Conservation (phyloP, 108 stramenopile species). For the Skeletonema tropicum region DNA sequence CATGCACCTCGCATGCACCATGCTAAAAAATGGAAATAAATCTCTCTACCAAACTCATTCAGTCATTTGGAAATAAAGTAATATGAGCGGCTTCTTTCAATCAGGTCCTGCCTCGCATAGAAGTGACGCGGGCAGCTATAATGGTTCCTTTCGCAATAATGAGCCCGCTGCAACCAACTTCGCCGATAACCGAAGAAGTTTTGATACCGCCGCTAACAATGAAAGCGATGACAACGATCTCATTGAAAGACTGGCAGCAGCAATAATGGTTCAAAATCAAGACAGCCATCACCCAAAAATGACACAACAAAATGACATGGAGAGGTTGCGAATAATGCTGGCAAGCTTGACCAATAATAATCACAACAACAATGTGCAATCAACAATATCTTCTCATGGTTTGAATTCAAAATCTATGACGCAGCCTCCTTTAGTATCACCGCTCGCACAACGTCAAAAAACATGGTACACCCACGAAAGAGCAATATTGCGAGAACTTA, state of each 20-base stretch:
- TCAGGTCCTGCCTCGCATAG: not conserved
- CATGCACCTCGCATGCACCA: too few species aligned
- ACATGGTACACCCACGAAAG: conserved; percentile 26
- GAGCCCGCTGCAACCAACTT: not conserved
- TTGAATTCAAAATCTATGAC: not conserved
- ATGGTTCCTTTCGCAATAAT: not conserved
- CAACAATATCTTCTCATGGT: not conserved
- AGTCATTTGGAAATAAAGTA: not conserved
- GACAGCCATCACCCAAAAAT: not conserved
- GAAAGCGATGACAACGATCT: conserved; percentile 4
- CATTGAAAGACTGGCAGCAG: conserved; percentile 16
- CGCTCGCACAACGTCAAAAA: not conserved
- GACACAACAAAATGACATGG: not conserved
- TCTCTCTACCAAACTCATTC: too few species aligned
- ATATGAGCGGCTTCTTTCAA: conserved; percentile 17
- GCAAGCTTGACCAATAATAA: conserved; percentile 15
- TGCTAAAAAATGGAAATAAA: too few species aligned
- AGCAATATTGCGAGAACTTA: conserved; percentile 37
- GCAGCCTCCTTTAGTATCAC: not conserved
- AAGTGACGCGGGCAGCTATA: not conserved
- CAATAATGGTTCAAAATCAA: conserved; percentile 1
- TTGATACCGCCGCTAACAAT: not conserved
- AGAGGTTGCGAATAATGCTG: conserved; percentile 15
- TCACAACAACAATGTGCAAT: not conserved
- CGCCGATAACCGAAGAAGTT: not conserved